Percentiles rank a stretch among this genome's conserved stretches.
Conservation (phyloP, 257 asterid genomes). For the Solanum piurae region DNA sequence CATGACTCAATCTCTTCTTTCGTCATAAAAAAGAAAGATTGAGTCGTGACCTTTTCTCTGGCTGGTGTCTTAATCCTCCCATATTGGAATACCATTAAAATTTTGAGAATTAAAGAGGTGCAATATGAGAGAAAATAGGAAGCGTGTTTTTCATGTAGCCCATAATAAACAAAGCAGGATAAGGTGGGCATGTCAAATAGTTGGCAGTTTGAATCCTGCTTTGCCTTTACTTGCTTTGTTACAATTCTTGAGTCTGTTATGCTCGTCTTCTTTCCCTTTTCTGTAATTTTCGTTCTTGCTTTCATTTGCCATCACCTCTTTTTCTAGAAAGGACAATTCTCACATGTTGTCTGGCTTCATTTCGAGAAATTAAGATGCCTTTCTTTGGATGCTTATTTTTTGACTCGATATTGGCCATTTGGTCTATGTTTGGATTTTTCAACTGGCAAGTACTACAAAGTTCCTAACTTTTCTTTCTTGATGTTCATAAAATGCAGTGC, state of each 20-base stretch:
- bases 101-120: not conserved
- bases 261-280: not conserved
- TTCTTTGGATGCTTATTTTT: not conserved
- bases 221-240: not conserved
- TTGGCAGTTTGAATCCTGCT: not conserved
- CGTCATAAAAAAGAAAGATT: not conserved
- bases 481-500: constrained; percentile 19
- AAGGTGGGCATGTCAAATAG: not conserved
- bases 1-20: no score
- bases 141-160: not conserved
- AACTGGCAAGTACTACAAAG: not conserved
- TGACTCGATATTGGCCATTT: not conserved
- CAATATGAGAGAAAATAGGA: not conserved
- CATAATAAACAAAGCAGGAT: not conserved
- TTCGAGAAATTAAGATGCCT: not conserved
- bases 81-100: not conserved
- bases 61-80: not conserved
- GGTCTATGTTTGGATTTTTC: not conserved
- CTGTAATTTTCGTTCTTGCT: not conserved
- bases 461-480: not conserved
- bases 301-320: not conserved
- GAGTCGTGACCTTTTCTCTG: not conserved
- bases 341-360: not conserved
- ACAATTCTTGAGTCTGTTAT: not conserved
- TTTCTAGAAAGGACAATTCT: not conserved